phyloP scores from a whole-genome alignment of 2,329 filamentous ascomycete genomes.

The Fusarium armeniacum region DNA sequence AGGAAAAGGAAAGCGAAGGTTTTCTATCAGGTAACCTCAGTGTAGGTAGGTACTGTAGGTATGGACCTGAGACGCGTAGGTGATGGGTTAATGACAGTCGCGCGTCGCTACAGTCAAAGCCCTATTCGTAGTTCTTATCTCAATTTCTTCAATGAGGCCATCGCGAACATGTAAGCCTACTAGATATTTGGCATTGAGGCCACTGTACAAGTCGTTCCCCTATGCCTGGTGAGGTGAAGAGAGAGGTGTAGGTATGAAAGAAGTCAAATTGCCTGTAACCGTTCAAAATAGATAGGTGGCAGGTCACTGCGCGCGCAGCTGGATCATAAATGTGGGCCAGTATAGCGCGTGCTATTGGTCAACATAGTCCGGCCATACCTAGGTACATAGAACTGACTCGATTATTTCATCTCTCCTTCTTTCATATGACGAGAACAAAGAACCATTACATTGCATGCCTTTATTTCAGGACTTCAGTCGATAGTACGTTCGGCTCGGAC shows the following conservation, averaged over 20 bases:
- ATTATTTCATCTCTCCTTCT: not conserved
- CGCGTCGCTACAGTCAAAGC: conserved; percentile 5
- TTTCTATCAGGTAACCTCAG: conserved; percentile 10
- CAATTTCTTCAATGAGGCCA: conserved; percentile 27
- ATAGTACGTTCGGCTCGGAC: not conserved
- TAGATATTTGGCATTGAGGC: conserved; percentile 8
- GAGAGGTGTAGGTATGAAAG: not conserved
- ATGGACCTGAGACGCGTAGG: conserved; percentile 12
- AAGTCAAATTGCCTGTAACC: conserved; percentile 6
- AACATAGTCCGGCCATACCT: not conserved
- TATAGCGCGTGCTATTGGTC: not conserved
- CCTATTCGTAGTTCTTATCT: conserved; percentile 13
- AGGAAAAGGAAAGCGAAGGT: conserved; percentile 6
- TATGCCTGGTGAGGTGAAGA: not conserved
- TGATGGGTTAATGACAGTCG: not conserved
- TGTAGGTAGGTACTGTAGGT: not conserved
- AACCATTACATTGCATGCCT: not conserved
- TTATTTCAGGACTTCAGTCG: not conserved
- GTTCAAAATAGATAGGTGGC: not conserved
- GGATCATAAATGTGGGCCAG: not conserved
- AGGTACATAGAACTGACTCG: not conserved
- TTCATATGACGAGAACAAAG: not conserved
- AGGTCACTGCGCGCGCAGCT: conserved; percentile 1
- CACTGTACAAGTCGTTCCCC: conserved; percentile 8
- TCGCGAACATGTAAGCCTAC: conserved; percentile 16